phyloP scores from a whole-genome alignment of 108 stramenopile genomes.

The Nannochloropsis gaditana region DNA sequence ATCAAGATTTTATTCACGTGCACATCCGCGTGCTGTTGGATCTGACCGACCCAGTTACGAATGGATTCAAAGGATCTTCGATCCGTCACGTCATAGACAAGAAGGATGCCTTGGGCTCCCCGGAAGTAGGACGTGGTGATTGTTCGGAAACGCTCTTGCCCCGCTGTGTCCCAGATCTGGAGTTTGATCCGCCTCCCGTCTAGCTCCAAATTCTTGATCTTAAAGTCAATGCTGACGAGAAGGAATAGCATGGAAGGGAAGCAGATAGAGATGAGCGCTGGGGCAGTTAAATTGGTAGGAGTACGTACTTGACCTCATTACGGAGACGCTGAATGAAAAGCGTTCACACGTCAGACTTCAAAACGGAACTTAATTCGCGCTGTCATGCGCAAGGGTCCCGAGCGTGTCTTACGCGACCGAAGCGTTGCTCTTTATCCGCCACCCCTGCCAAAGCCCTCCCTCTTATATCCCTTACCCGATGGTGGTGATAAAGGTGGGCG shows the following conservation, averaged over 20 bases:
- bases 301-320: too few species aligned
- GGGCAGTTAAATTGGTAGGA: too few species aligned
- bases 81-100: slow-evolving; percentile 98
- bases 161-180: slow-evolving; percentile 69
- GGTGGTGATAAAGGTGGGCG: slow-evolving; percentile 61
- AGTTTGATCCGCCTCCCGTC: slow-evolving; percentile 62
- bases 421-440: too few species aligned
- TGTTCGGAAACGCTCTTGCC: slow-evolving; percentile 60
- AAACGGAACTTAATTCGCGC: too few species aligned
- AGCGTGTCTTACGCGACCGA: too few species aligned
- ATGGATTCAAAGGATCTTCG: slow-evolving; percentile 92
- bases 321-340: too few species aligned
- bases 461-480: slow-evolving; percentile 45
- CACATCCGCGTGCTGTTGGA: slow-evolving; percentile 91
- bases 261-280: not conserved
- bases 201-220: slow-evolving; percentile 61
- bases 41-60: slow-evolving; percentile 95
- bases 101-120: slow-evolving; percentile 82
- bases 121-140: slow-evolving; percentile 65
- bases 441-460: not conserved
- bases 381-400: too few species aligned
- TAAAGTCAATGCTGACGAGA: slow-evolving; percentile 54
- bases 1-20: slow-evolving; percentile 92
- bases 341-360: too few species aligned
- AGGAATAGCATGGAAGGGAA: not conserved